Evolutionary conservation across 345 rosid genomes (phyloP).

Genomic region (Syzygium grande): DNA sequence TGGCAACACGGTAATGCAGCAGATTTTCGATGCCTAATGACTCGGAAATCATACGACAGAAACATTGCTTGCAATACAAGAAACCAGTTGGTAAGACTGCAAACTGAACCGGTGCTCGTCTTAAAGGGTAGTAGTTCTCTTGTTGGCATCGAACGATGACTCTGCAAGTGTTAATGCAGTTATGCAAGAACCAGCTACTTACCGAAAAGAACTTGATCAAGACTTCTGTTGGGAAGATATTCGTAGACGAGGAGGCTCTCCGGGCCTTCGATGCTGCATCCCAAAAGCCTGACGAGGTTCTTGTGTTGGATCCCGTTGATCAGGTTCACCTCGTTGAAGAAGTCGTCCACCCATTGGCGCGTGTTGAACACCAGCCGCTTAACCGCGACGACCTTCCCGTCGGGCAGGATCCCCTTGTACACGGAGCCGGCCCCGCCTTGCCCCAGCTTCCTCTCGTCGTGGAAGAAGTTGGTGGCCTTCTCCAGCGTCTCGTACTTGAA

Average conservation of each 20-base stretch:
- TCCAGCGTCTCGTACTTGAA: slow-evolving; percentile 65
- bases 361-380: slow-evolving; percentile 55
- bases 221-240: slow-evolving; percentile 67
- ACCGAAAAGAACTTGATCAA: slow-evolving; percentile 68
- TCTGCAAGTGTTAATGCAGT: not conserved
- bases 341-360: slow-evolving; percentile 62
- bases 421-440: slow-evolving; percentile 81
- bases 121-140: not conserved
- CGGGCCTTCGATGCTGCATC: slow-evolving; percentile 86
- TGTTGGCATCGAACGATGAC: not conserved
- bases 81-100: not conserved
- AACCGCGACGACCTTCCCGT: slow-evolving; percentile 58
- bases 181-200: not conserved
- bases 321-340: slow-evolving; percentile 73
- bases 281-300: slow-evolving; percentile 63
- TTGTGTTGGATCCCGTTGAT: slow-evolving; percentile 56
- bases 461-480: slow-evolving; percentile 56
- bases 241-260: slow-evolving; percentile 82
- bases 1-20: not conserved
- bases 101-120: not conserved
- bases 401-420: slow-evolving; percentile 61
- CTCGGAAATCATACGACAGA: not conserved
- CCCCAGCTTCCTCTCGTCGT: slow-evolving; percentile 54
- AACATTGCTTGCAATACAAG: not conserved
- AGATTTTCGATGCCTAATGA: not conserved